Evolutionary conservation across 176 grass and related monocot species (phyloP).

Genomic region (Coix lacrymajobi): DNA sequence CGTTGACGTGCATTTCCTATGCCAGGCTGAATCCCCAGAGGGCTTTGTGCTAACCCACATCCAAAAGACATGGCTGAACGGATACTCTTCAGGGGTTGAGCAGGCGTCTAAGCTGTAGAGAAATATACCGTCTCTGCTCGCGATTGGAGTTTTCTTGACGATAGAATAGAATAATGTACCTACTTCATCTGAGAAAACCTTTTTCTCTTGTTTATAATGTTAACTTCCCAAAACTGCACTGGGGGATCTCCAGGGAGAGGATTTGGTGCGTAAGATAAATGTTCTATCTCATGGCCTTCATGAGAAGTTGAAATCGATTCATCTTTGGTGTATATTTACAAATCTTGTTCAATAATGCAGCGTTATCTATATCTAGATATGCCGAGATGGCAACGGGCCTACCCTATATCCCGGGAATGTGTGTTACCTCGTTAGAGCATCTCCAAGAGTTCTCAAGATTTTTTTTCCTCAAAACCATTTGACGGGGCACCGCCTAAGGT

Average conservation of each 20-base stretch:
- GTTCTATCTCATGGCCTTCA: not conserved
- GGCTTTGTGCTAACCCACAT: constrained; percentile 51
- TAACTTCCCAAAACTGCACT: not conserved
- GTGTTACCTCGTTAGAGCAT: not conserved
- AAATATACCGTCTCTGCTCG: not conserved
- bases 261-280: constrained; percentile 21
- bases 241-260: not conserved
- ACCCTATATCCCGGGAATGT: not conserved
- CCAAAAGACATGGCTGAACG: constrained; percentile 82
- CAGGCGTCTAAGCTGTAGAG: constrained; percentile 34
- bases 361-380: not conserved
- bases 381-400: not conserved
- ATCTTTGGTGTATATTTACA: not conserved
- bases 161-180: not conserved
- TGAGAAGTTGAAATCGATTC: not conserved
- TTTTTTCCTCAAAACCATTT: no score
- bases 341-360: not conserved
- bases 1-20: constrained; percentile 19
- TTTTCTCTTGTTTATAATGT: constrained; percentile 12
- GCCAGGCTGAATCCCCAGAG: constrained; percentile 46
- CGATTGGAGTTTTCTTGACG: not conserved
- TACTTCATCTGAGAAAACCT: not conserved
- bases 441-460: no score
- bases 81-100: constrained; percentile 35
- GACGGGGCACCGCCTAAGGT: no score